Conservation (phyloP, 495 filamentous ascomycete species). For the Neurospora sp. region DNA sequence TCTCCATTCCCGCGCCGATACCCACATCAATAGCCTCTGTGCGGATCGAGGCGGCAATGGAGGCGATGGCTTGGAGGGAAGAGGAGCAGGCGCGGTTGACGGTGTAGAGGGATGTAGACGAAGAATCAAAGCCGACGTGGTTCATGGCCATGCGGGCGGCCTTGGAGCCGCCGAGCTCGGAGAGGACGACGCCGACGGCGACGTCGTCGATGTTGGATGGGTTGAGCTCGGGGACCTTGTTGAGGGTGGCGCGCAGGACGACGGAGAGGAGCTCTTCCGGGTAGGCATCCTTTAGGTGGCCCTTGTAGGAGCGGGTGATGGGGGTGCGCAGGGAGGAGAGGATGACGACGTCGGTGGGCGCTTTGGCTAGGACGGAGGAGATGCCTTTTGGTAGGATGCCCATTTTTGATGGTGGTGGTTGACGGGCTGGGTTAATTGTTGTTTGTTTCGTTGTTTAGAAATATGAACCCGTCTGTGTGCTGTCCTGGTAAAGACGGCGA, state of each 20-base stretch:
- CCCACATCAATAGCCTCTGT: conserved; percentile 65
- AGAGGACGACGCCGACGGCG: conserved; percentile 75
- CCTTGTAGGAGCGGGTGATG: conserved; percentile 71
- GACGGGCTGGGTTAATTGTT: neutral
- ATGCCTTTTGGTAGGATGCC: conserved; percentile 42
- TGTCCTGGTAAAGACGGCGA: neutral
- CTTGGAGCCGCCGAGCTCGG: conserved; percentile 84
- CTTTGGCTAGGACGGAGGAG: conserved; percentile 67
- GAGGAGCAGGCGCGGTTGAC: conserved; percentile 81
- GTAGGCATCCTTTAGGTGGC: conserved; percentile 77
- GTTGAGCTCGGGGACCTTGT: conserved; percentile 63
- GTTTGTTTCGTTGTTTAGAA: neutral
- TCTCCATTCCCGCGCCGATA: conserved; percentile 85
- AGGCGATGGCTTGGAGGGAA: conserved; percentile 63
- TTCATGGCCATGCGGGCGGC: conserved; percentile 84
- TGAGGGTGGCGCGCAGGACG: conserved; percentile 75
- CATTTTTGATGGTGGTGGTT: conserved; percentile 9
- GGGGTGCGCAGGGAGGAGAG: conserved; percentile 82
- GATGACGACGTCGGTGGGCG: conserved; percentile 76
- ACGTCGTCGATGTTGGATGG: conserved; percentile 68
- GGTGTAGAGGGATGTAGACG: conserved; percentile 63
- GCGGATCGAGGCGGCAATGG: conserved; percentile 59
- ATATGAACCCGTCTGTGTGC: neutral
- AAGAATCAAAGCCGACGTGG: conserved; percentile 61
- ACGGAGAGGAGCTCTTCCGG: conserved; percentile 78